Evolutionary conservation across 2,329 filamentous ascomycete genomes (phyloP).

Genomic region (Aspergillus phoenicis): DNA sequence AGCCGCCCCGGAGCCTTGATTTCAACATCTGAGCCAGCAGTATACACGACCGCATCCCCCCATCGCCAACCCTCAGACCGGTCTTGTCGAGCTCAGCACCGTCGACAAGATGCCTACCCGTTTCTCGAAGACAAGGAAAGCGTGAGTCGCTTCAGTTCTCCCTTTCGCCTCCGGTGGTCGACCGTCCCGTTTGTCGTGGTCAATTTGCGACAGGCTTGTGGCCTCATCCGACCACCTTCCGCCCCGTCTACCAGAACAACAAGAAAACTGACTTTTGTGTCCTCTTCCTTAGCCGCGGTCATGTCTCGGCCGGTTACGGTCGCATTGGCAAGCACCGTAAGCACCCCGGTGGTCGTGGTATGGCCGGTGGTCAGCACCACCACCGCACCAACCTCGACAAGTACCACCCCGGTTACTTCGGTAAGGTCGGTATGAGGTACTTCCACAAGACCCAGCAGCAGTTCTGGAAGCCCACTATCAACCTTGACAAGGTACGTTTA

Average conservation of each 20-base stretch:
- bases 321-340: constrained; percentile 99
- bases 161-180: constrained; percentile 21
- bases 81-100: constrained; percentile 45
- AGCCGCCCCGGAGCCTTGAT: constrained; percentile 36
- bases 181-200: constrained; percentile 15
- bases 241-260: neutral
- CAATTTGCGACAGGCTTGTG: constrained; percentile 15
- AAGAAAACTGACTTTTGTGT: constrained; percentile 20
- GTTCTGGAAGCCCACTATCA: constrained; percentile 98
- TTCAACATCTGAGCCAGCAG: constrained; percentile 39
- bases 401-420: constrained; percentile 99
- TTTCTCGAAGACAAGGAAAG: constrained; percentile 54
- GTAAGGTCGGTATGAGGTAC: constrained; percentile 92
- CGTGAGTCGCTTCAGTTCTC: constrained; percentile 42
- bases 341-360: constrained; percentile 76
- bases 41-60: constrained; percentile 35
- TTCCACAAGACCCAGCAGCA: constrained; percentile 97
- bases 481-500: constrained; percentile 89
- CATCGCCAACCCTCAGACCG: constrained; percentile 41
- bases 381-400: constrained; percentile 91
- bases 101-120: constrained; percentile 55
- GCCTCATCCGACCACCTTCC: neutral
- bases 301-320: constrained; percentile 98
- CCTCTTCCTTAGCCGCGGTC: constrained; percentile 71
- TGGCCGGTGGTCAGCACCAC: constrained; percentile 99